Evolutionary conservation across 1,284 basidiomycete genomes (phyloP).

Genomic region (Heterobasidion parviporum): DNA sequence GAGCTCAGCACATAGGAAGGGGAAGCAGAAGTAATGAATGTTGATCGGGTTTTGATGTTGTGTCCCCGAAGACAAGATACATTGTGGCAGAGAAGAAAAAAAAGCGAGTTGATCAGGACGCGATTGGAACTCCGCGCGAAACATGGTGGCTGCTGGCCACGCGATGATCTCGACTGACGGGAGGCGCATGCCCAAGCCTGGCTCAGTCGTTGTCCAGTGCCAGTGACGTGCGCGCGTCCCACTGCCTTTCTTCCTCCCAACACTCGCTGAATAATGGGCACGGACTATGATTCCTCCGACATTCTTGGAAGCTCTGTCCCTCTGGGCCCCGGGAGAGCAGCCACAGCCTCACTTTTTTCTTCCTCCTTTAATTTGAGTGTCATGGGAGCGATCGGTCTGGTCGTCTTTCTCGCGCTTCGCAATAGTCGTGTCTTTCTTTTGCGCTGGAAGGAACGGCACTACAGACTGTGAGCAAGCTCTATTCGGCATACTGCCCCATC

Average conservation of each 20-base stretch:
- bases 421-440: slow-evolving; percentile 29
- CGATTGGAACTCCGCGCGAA: background rate
- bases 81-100: background rate
- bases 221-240: background rate
- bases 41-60: background rate
- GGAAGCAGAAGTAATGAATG: background rate
- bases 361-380: slow-evolving; percentile 26
- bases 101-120: background rate
- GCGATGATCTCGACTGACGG: background rate
- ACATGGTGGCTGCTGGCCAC: background rate
- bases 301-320: slow-evolving; percentile 53
- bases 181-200: background rate
- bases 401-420: slow-evolving; percentile 17
- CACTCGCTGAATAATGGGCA: slow-evolving; percentile 27
- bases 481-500: background rate
- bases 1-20: slow-evolving; percentile 6
- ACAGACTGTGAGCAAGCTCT: slow-evolving; percentile 16
- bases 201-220: background rate
- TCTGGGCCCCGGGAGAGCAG: slow-evolving; percentile 24
- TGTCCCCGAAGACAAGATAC: background rate
- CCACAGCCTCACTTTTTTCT: slow-evolving; percentile 8
- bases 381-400: slow-evolving; percentile 28
- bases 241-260: background rate
- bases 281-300: slow-evolving; percentile 50
- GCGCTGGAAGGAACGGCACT: slow-evolving; percentile 13